These are phyloP conservation scores for Phalaenopsis hybrid DNA, from an alignment of 116 monocot genomes.

Conservation along the genomic window DNA sequence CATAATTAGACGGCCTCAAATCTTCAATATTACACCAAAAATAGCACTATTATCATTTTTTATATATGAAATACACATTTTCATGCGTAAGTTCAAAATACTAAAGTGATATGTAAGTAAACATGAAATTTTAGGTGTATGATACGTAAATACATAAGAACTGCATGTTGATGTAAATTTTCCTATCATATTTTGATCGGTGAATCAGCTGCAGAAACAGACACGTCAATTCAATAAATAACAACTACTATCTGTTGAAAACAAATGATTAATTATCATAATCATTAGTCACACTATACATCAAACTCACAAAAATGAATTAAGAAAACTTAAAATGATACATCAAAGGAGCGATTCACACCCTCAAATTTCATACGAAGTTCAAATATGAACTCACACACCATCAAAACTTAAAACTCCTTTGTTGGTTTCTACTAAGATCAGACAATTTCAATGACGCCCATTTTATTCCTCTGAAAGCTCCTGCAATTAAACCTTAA, in stretches of 20 bases:
- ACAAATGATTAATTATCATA: neutral
- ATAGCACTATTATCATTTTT: too few relatives aligned
- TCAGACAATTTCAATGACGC: neutral
- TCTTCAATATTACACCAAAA: too few relatives aligned
- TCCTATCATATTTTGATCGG: too few relatives aligned
- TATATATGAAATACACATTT: too few relatives aligned
- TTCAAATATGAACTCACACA: neutral
- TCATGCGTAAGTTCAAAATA: too few relatives aligned
- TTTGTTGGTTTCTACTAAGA: too few relatives aligned
- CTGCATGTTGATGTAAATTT: too few relatives aligned
- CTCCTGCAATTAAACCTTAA: neutral
- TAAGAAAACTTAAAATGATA: neutral
- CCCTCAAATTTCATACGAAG: neutral
- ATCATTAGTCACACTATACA: neutral
- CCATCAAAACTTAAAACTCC: neutral
- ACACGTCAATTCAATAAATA: neutral
- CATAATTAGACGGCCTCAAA: too few relatives aligned
- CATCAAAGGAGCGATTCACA: neutral
- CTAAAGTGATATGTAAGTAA: too few relatives aligned
- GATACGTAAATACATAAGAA: too few relatives aligned
- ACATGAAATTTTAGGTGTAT: too few relatives aligned
- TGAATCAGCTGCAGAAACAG: too few relatives aligned
- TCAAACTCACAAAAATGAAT: neutral
- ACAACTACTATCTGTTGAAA: neutral
- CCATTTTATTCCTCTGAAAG: neutral